phyloP scores from a whole-genome alignment of 768 basidiomycete genomes.

The Mycena belliarum region DNA sequence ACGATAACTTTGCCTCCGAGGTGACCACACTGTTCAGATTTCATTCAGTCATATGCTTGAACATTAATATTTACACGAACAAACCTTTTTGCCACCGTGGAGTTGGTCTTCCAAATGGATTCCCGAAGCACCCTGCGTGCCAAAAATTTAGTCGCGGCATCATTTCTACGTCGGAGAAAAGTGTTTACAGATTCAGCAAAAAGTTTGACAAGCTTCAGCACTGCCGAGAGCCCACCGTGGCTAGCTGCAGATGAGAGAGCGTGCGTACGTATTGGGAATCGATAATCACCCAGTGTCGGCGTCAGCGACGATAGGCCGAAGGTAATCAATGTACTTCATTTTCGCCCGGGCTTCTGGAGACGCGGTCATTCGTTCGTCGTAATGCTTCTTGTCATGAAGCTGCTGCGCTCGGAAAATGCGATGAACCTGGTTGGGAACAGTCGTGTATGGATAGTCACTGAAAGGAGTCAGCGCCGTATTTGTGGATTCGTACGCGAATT shows the following conservation, averaged over 20 bases:
- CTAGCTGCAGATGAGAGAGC: conserved; percentile 39
- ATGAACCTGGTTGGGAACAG: conserved; percentile 94
- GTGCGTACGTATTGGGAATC: neutral
- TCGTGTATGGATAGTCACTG: conserved; percentile 95
- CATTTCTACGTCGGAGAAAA: neutral
- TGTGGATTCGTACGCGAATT: conserved; percentile 10
- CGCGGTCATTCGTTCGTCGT: conserved; percentile 77
- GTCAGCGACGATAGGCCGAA: conserved; percentile 92
- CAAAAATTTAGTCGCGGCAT: neutral
- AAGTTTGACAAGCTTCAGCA: conserved; percentile 92
- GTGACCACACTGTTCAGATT: conserved; percentile 67
- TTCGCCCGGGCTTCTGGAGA: conserved; percentile 64
- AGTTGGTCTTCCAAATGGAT: conserved; percentile 95
- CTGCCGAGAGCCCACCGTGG: conserved; percentile 89
- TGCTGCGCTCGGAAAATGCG: conserved; percentile 90
- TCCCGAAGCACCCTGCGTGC: conserved; percentile 76
- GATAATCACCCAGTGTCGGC: conserved; percentile 77
- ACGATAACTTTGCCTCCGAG: conserved; percentile 92
- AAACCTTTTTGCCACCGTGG: conserved; percentile 89
- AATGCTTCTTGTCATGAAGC: conserved; percentile 90
- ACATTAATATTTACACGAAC: neutral
- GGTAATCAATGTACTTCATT: conserved; percentile 82
- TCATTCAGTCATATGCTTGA: neutral
- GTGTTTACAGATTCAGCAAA: conserved; percentile 84
- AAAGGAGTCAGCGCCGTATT: neutral